phyloP scores from a whole-genome alignment of 352 stramenopile species.

The Labyrinthula sp. region DNA sequence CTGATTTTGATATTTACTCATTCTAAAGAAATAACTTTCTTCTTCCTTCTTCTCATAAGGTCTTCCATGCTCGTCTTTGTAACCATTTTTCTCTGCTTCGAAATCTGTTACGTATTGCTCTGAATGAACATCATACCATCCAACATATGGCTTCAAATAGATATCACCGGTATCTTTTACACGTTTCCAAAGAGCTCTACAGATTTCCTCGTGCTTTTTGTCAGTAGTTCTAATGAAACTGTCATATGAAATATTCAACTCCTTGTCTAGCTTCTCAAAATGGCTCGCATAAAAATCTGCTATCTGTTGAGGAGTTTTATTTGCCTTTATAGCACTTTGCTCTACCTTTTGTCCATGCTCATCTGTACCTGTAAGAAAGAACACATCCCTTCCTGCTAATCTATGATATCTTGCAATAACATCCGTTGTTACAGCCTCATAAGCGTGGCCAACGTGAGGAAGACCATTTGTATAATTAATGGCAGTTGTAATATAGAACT shows the following conservation, averaged over 20 bases:
- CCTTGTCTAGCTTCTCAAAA: constrained; percentile 55
- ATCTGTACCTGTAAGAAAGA: constrained; percentile 73
- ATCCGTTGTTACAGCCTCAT: constrained; percentile 86
- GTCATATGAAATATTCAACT: constrained; percentile 53
- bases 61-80: constrained; percentile 56
- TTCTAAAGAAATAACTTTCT: constrained; percentile 96
- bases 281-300: constrained; percentile 73
- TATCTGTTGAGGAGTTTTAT: constrained; percentile 71
- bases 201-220: constrained; percentile 72
- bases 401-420: constrained; percentile 85
- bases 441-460: constrained; percentile 94
- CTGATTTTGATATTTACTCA: constrained; percentile 83
- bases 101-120: constrained; percentile 94
- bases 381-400: constrained; percentile 37
- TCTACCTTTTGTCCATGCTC: constrained; percentile 99
- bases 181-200: constrained; percentile 74
- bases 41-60: constrained; percentile 74
- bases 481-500: constrained; percentile 29
- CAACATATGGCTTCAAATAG: constrained; percentile 73
- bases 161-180: constrained; percentile 73
- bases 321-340: constrained; percentile 69
- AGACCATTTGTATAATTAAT: constrained; percentile 36
- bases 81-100: constrained; percentile 78
- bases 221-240: constrained; percentile 87
- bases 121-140: constrained; percentile 96